Base-by-base conservation (phyloP, 2,329 filamentous ascomycete species). In the Phoma sp. region DNA sequence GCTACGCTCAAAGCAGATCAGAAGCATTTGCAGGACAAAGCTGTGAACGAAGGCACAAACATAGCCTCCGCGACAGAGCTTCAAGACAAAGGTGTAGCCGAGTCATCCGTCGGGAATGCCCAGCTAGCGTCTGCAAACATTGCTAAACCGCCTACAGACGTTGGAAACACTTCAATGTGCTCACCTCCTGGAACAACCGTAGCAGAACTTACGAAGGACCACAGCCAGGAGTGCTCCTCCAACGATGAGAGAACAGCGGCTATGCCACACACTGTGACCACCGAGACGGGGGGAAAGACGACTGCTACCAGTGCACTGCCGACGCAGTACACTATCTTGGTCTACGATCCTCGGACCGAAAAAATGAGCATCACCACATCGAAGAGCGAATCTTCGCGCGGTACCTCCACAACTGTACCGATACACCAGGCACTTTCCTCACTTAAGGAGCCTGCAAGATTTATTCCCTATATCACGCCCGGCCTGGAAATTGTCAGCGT, bases 401-500 rank as follows among this genome's bases (percentile, higher is more conserved):
- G 59, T 44, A 50, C 50, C 7, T 52, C 60, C 5, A 54, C 61
- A 5, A 8, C 55, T 22, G 55, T 75, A 8, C 63, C 68, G 24
- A 45, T 73, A 4, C 63, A 68, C 22, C 57, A 62, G 47, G 70
- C 72, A 4, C 58, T 75, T 22, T 52, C 62, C 4, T 56, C 52
- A 1, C 67, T 75, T 25, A 59, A 65, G 10, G 42, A 57, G 5
- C 71, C 70, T 0, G 58, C 62, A 8, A 69, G 66, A 36, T 73
- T 73, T 42, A 47, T 74, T 7, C 69, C 70, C 1, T 57, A 71
- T 42, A 65, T 75, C 2, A 61, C 64, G 0, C 25, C 57, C 0
- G 58, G 58, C 14, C 65, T 67, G 22, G 69, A 73, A 38, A 58
- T 73, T 10, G 53, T 72, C 22, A 64, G 50, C n/a, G 64, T 63